Percentiles rank a stretch among this genome's conserved stretches.
phyloP scores from a whole-genome alignment of 2,329 filamentous ascomycete genomes.

The Stemphylium beticola region DNA sequence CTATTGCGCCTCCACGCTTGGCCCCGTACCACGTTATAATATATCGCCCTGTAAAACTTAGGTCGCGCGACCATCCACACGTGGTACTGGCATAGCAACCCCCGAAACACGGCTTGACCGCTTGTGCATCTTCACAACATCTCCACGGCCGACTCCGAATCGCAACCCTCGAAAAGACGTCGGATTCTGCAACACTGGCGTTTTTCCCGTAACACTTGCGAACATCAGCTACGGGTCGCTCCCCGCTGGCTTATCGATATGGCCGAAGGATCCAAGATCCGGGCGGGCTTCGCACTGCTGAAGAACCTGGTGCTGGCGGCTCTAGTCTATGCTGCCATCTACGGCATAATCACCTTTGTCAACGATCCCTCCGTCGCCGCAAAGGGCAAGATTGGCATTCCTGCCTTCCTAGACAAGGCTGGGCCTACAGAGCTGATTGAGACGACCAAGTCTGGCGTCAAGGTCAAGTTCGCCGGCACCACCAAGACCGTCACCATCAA shows the following conservation, averaged over 20 bases:
- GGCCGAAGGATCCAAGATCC: conserved; percentile 42
- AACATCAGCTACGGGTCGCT: conserved; percentile 21
- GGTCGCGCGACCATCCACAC: conserved; percentile 4
- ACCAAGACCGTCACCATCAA: conserved; percentile 56
- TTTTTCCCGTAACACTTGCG: conserved; percentile 7
- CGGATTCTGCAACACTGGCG: conserved; percentile 14
- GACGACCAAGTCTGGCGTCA: conserved; percentile 49
- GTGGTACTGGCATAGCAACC: background rate
- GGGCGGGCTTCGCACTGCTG: conserved; percentile 47
- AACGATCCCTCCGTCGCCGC: conserved; percentile 50
- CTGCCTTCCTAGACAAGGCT: conserved; percentile 50
- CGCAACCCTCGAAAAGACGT: background rate
- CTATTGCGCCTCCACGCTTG: conserved; percentile 3
- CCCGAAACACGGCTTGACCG: background rate
- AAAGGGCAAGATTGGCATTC: conserved; percentile 51
- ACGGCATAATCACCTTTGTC: conserved; percentile 50
- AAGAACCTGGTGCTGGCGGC: conserved; percentile 53
- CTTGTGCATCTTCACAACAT: background rate
- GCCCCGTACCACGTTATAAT: conserved; percentile 1
- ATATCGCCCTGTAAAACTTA: background rate
- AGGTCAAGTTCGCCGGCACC: conserved; percentile 53
- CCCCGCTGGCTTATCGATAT: conserved; percentile 32
- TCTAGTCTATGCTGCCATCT: conserved; percentile 52
- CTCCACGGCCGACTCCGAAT: background rate
- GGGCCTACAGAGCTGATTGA: conserved; percentile 51